Evolutionary conservation across 1,284 basidiomycete genomes (phyloP).

Genomic region (Wolfiporia cocos): DNA sequence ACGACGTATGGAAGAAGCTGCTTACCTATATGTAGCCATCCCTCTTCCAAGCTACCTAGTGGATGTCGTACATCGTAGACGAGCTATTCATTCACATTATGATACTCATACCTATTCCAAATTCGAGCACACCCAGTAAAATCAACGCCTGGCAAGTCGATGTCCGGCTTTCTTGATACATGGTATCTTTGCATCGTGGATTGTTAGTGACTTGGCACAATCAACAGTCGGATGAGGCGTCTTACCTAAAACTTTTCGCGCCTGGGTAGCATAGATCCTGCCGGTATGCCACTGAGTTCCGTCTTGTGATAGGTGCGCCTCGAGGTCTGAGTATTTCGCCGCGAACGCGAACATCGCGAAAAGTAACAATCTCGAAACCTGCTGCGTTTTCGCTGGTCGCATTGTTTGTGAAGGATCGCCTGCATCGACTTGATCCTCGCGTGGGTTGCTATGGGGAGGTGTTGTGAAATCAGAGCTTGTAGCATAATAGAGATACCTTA

Average conservation of each 20-base stretch:
- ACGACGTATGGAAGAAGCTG: no score
- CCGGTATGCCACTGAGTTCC: conserved; percentile 49
- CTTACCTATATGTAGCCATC: conserved; percentile 76
- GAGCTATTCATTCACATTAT: background rate
- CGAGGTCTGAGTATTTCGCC: conserved; percentile 55
- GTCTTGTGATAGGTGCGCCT: conserved; percentile 20
- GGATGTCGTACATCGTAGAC: conserved; percentile 28
- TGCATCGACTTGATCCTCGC: background rate
- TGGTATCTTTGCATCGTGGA: conserved; percentile 38
- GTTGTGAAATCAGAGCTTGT: background rate
- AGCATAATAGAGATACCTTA: no score
- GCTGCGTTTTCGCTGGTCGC: conserved; percentile 37
- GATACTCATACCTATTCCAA: conserved; percentile 55
- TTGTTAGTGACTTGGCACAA: background rate
- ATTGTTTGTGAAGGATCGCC: background rate
- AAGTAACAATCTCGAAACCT: conserved; percentile 67
- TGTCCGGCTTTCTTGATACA: conserved; percentile 59
- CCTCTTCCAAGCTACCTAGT: conserved; percentile 65
- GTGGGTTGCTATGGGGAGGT: background rate
- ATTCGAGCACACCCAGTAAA: conserved; percentile 74
- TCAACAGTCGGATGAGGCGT: background rate
- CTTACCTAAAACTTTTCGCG: conserved; percentile 61
- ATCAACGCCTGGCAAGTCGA: conserved; percentile 73
- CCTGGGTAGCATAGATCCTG: conserved; percentile 58
- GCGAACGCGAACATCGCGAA: conserved; percentile 76